These are phyloP conservation scores for Penicillium steckii DNA, from an alignment of 495 filamentous ascomycete species.

Conservation along the genomic window DNA sequence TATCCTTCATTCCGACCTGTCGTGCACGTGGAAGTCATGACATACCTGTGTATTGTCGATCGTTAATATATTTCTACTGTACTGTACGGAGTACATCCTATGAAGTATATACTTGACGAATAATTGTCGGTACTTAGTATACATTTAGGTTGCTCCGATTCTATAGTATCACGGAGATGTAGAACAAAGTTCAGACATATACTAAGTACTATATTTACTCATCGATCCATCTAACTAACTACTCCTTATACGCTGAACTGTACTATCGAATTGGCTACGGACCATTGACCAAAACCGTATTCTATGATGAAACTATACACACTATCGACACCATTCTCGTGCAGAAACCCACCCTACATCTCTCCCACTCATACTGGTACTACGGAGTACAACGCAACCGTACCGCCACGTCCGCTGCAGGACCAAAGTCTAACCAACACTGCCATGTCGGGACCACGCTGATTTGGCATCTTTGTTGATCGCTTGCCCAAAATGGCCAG, in stretches of 20 bases:
- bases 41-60: too few relatives aligned
- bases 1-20: background rate
- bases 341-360: background rate
- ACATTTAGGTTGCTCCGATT: background rate
- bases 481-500: conserved; percentile 12
- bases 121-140: background rate
- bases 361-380: background rate
- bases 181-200: too few relatives aligned
- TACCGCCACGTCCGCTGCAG: background rate
- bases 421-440: background rate
- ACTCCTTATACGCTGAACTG: too few relatives aligned
- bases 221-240: too few relatives aligned
- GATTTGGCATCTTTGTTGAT: conserved; percentile 24
- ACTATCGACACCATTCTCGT: too few relatives aligned
- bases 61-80: background rate
- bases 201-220: too few relatives aligned
- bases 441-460: background rate
- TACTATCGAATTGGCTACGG: too few relatives aligned
- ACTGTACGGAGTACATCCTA: background rate
- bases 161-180: background rate
- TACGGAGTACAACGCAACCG: background rate
- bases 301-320: too few relatives aligned
- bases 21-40: background rate
- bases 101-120: background rate
- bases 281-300: too few relatives aligned